These are phyloP conservation scores for Ogataea philodendri DNA, from an alignment of 805 yeast genomes.

Conservation along the genomic window DNA sequence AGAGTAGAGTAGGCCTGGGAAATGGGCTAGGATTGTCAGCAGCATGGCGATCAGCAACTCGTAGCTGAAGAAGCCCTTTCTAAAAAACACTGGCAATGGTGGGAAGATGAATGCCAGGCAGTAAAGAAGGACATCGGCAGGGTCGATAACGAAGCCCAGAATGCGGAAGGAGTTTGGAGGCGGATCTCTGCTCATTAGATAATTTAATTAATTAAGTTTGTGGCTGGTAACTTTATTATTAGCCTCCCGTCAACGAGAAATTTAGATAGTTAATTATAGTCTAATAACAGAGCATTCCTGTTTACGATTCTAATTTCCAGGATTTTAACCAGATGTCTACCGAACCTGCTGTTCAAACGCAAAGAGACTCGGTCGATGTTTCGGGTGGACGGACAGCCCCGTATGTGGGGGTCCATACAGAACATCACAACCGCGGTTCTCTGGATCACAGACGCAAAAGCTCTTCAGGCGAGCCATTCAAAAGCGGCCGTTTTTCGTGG, in stretches of 20 bases:
- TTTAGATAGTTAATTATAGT: background rate
- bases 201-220: background rate
- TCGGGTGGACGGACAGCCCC: background rate
- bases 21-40: slow-evolving; percentile 46
- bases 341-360: background rate
- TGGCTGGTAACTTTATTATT: slow-evolving; percentile 1
- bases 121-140: slow-evolving; percentile 55
- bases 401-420: background rate
- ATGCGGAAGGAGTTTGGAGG: slow-evolving; percentile 20
- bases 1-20: slow-evolving; percentile 52
- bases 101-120: slow-evolving; percentile 64
- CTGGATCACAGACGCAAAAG: slow-evolving; percentile 10
- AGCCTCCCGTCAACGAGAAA: slow-evolving; percentile 5
- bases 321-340: slow-evolving; percentile 3
- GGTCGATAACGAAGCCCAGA: slow-evolving; percentile 20
- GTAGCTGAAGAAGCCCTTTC: slow-evolving; percentile 58
- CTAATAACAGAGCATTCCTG: slow-evolving; percentile 1
- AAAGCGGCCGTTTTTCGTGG: slow-evolving; percentile 35
- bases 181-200: slow-evolving; percentile 9
- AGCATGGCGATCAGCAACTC: slow-evolving; percentile 47
- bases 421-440: slow-evolving; percentile 5
- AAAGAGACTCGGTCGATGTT: background rate
- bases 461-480: slow-evolving; percentile 5
- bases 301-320: slow-evolving; percentile 3
- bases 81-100: slow-evolving; percentile 67